Evolutionary conservation across 2,329 filamentous ascomycete species (phyloP).

Genomic region (Samsoniella hepiali): DNA sequence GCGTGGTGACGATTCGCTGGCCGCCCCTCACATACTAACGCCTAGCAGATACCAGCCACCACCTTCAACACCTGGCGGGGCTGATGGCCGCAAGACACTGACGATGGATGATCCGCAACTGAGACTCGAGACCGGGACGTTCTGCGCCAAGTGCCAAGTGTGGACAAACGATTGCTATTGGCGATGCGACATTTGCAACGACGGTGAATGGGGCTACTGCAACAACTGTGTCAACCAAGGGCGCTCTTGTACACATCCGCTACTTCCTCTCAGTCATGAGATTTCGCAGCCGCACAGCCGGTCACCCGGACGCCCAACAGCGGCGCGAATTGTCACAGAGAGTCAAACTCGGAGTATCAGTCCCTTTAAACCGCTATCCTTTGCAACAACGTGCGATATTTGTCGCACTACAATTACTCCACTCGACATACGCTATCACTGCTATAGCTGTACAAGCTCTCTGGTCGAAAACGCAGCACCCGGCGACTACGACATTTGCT

Average conservation of each 20-base stretch:
- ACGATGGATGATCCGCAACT: constrained; percentile 65
- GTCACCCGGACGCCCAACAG: constrained; percentile 44
- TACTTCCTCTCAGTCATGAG: constrained; percentile 71
- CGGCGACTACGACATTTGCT: constrained; percentile 88
- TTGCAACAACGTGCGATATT: constrained; percentile 74
- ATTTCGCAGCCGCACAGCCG: constrained; percentile 32
- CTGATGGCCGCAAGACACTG: constrained; percentile 54
- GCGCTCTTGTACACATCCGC: constrained; percentile 73
- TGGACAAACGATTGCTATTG: constrained; percentile 84
- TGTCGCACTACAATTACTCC: constrained; percentile 72
- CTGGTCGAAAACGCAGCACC: constrained; percentile 44
- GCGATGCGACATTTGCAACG: constrained; percentile 83
- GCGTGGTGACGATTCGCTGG: constrained; percentile 36
- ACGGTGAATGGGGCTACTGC: constrained; percentile 94
- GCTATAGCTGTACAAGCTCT: constrained; percentile 63
- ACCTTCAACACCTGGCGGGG: constrained; percentile 46
- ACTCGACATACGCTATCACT: constrained; percentile 71
- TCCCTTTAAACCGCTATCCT: constrained; percentile 65
- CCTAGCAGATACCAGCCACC: constrained; percentile 56
- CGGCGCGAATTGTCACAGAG: constrained; percentile 47
- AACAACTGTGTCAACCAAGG: constrained; percentile 82
- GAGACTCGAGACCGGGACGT: constrained; percentile 73
- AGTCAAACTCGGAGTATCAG: constrained; percentile 46
- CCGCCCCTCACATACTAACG: constrained; percentile 56
- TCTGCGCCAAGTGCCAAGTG: constrained; percentile 72